These are phyloP conservation scores for Tricholoma terreum DNA, from an alignment of 768 basidiomycete genomes.

Conservation along the genomic window DNA sequence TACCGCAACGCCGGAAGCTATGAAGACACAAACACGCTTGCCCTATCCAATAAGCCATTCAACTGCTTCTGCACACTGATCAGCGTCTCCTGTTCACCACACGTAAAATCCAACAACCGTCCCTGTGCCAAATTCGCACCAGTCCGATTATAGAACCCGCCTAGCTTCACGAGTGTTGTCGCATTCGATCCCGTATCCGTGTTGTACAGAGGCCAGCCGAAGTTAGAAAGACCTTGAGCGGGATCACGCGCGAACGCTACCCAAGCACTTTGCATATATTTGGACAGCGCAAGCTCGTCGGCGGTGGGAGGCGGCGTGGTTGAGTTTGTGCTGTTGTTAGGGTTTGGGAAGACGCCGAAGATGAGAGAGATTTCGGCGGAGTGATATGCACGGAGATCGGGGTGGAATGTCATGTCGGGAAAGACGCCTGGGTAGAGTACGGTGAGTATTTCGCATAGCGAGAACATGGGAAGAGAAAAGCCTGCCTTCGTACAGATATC, in stretches of 20 bases:
- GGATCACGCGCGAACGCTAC: conserved; percentile 43
- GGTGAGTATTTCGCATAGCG: conserved; percentile 22
- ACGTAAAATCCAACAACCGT: conserved; percentile 13
- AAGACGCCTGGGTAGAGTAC: conserved; percentile 25
- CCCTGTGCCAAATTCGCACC: conserved; percentile 13
- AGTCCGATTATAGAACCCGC: conserved; percentile 13
- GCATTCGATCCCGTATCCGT: conserved; percentile 15
- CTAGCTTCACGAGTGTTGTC: conserved; percentile 16
- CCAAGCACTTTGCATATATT: conserved; percentile 37
- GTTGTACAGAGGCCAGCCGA: conserved; percentile 26
- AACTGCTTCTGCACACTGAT: not conserved
- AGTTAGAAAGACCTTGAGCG: conserved; percentile 21
- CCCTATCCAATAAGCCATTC: not conserved
- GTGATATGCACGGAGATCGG: conserved; percentile 36
- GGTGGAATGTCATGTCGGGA: conserved; percentile 31
- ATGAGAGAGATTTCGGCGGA: conserved; percentile 37
- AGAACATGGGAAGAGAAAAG: too few relatives aligned
- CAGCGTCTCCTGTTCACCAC: not conserved
- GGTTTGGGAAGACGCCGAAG: conserved; percentile 32
- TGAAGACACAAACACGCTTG: not conserved
- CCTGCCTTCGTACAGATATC: conserved; percentile 19
- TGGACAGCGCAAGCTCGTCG: conserved; percentile 20
- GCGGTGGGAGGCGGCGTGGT: not conserved
- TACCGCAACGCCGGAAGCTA: too few relatives aligned
- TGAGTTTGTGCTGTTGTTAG: conserved; percentile 10